These are phyloP conservation scores for Euphorbia peplus DNA, from an alignment of 345 rosid genomes.

Conservation along the genomic window DNA sequence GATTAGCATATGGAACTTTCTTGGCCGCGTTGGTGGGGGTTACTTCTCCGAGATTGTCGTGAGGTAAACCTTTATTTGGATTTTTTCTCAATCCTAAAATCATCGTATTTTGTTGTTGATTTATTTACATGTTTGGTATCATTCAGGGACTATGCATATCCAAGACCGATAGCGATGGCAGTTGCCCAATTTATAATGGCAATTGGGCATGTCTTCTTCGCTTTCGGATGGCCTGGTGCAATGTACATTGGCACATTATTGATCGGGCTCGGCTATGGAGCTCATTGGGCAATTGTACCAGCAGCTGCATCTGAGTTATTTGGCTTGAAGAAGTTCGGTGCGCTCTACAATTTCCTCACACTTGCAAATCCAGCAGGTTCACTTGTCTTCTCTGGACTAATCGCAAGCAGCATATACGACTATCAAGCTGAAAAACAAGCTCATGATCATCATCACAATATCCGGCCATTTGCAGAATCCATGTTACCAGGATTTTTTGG, in stretches of 20 bases:
- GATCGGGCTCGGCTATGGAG: slow-evolving; percentile 92
- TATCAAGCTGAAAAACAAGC: slow-evolving; percentile 85
- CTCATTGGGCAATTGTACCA: slow-evolving; percentile 99
- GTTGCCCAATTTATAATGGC: slow-evolving; percentile 84
- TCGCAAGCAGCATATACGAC: slow-evolving; percentile 89
- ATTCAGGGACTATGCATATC: slow-evolving; percentile 79
- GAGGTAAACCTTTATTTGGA: slow-evolving; percentile 43
- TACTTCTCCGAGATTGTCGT: slow-evolving; percentile 90
- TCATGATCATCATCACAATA: slow-evolving; percentile 26
- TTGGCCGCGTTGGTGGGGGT: slow-evolving; percentile 94
- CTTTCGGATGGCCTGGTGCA: slow-evolving; percentile 90
- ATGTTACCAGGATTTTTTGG: slow-evolving; percentile 28
- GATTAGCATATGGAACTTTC: slow-evolving; percentile 99
- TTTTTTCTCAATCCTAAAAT: not conserved
- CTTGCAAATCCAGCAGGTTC: slow-evolving; percentile 97
- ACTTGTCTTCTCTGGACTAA: slow-evolving; percentile 80
- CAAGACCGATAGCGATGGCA: slow-evolving; percentile 83
- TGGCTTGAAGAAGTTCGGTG: slow-evolving; percentile 92
- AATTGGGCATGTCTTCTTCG: slow-evolving; percentile 81
- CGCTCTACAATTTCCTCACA: slow-evolving; percentile 90
- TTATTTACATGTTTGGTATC: slow-evolving; percentile 9
- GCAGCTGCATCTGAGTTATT: slow-evolving; percentile 96
- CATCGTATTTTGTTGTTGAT: not conserved
- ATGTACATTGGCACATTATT: slow-evolving; percentile 84
- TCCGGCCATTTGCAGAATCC: slow-evolving; percentile 15